phyloP scores from a whole-genome alignment of 345 rosid species.

The Eucalyptus leucophloia region DNA sequence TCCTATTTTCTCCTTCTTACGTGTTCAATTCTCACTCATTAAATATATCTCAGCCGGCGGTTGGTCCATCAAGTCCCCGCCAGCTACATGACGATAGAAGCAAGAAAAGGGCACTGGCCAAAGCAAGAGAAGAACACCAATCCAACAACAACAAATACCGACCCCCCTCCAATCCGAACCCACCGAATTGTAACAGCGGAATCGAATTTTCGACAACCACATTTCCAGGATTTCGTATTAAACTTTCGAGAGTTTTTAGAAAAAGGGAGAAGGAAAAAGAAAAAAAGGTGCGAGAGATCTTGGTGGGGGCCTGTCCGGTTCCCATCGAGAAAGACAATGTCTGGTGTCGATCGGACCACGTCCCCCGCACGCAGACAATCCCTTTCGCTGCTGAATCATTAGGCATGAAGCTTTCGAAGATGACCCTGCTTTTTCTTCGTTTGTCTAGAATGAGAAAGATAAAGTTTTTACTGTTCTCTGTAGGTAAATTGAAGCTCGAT shows the following conservation, averaged over 20 bases:
- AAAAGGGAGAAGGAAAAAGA: not conserved
- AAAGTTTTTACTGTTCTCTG: not conserved
- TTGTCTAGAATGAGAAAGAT: not conserved
- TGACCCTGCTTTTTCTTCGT: not conserved
- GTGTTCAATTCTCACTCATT: not conserved
- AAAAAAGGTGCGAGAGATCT: not conserved
- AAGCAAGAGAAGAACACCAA: not conserved
- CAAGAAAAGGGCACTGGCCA: not conserved
- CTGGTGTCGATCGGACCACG: not conserved
- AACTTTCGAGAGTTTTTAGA: not conserved
- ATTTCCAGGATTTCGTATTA: not conserved
- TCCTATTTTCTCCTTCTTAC: not conserved
- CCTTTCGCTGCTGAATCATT: not conserved
- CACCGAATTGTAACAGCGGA: not conserved
- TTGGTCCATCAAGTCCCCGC: not conserved
- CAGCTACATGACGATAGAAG: not conserved
- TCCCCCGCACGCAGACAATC: not conserved
- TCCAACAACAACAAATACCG: not conserved
- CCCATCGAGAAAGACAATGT: not conserved
- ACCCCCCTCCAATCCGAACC: not conserved
- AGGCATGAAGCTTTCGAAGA: not conserved
- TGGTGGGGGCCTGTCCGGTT: not conserved
- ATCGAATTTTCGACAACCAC: not conserved
- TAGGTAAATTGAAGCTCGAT: not conserved
- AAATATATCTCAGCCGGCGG: not conserved